Base-by-base conservation (phyloP, 2,329 filamentous ascomycete species). In the Pseudogymnoascus sp. region DNA sequence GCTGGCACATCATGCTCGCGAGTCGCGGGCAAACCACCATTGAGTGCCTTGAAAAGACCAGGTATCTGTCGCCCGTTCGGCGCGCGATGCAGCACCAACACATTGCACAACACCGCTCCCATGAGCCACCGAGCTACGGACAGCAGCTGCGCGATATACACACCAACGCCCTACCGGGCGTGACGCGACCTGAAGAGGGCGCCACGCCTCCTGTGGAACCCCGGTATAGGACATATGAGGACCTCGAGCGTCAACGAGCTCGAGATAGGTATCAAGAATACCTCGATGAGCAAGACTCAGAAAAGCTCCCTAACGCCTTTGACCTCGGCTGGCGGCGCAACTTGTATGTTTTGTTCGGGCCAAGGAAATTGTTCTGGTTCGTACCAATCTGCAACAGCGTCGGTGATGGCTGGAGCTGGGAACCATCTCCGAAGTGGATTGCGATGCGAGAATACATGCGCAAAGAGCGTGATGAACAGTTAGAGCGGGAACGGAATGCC, bases 331-430 rank as follows among this genome's bases (percentile, higher is more conserved):
- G 88, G 82, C 85, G 83, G 64, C 83, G 82, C 44, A 99, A 99
- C 73, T 75, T 97, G 4, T 72, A 77, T 0, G 90, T 96, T 73
- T 82, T 99, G 2, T 91, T 99, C 67, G 94, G 94, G 0, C 83
- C 84, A 0, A 84, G 79, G 0, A 86, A 86, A 1, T 75, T 84
- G 25, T 78, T 94, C 7, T 97, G 94, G 93, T 77, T 81, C 28
- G 65, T 97, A 1, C 94, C 94, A 0, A 78, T 97, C 53, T 85
- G 84, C 74, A 97, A 89, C 71, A 96, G 92, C 1, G 90, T 85
- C 0, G 93, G 93, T 35, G 91, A 99, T 73, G 94, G 94, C 21
- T 99, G 93, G 93, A 82, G 81, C 50, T 99, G 94, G 94, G 92
- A 97, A 70, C 84, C 92, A 0, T 95, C 86, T 71, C 81, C 84